Conservation (phyloP, 2,329 filamentous ascomycete species). For the Pseudogymnoascus sp. region DNA sequence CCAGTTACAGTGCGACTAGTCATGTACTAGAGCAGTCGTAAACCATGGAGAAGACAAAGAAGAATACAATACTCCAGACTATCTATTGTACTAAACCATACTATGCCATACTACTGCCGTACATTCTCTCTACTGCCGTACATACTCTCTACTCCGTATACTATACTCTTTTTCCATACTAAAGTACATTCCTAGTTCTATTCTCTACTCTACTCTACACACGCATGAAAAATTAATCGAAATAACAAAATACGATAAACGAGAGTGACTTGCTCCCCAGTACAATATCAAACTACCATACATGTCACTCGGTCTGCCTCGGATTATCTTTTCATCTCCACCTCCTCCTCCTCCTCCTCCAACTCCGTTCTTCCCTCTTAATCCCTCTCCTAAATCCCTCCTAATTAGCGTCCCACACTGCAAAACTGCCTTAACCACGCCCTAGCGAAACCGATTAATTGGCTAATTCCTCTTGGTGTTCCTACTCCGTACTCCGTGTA, state of each 20-base stretch:
- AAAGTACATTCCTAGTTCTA: too few species aligned
- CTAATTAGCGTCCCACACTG: not conserved
- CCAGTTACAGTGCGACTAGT: too few species aligned
- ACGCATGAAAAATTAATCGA: not conserved
- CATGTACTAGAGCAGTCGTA: not conserved
- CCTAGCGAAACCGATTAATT: not conserved
- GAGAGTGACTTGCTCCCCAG: not conserved
- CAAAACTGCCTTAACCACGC: not conserved
- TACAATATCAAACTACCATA: not conserved
- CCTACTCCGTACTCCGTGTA: not conserved
- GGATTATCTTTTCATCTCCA: not conserved
- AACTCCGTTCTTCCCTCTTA: not conserved
- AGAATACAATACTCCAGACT: not conserved
- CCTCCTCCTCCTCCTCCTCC: not conserved
- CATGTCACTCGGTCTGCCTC: not conserved
- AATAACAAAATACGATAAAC: not conserved
- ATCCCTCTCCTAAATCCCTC: too few species aligned
- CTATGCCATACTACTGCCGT: not conserved
- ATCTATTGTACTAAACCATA: not conserved
- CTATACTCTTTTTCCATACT: not conserved
- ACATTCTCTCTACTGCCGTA: too few species aligned
- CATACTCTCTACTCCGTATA: too few species aligned
- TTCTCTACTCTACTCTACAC: not conserved
- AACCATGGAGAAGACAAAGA: not conserved
- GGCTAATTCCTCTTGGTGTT: not conserved